Evolutionary conservation across 129 eudicot species (phyloP), one percentile per base, ranked within the genome.

Genomic region (Logfia minima): DNA sequence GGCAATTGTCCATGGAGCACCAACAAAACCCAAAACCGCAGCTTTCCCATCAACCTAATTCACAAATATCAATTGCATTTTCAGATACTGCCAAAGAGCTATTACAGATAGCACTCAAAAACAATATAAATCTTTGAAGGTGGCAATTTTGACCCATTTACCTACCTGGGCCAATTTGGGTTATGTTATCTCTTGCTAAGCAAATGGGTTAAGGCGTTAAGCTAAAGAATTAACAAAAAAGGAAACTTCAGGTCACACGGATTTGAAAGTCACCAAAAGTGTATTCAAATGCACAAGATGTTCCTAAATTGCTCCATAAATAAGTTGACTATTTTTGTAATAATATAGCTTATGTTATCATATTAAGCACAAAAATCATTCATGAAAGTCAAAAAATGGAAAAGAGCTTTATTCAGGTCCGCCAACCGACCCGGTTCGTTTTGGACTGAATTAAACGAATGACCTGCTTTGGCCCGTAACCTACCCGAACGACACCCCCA

Each of bases 1-100:
- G 37, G 98, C 98, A 59, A 93, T 93, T 64, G 98, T 93, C 98
- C 98, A 93, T 1, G 98, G 98, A 24, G 98, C 98, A 17, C 98
- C 98, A 70, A 93, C 98, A 84, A 93, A 93, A 16, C 98, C 98
- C 86, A 93, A 85, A 82, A 93, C 85, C 21, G 98, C 98, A 79
- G 98, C 98, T 82, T 81, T 76, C 43, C 86, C 92, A 11, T 88
- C 98, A 66, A 93, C 97, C 98, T 93, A 79, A 61, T 39, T 72
- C 32, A 45, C 71, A 79, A 19, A 24, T 6, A 35, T 8, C 45
- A 26, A n/a, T 65, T 35, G 21, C 14, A 39, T 5, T 26, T 31
- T 32, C 10, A 53, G 48, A 39, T 55, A 60, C 23, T 5, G 31
- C 70, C 28, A 78, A 70, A 66, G 63, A 70, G 73, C 22, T 29